Percentiles rank a stretch among this genome's conserved stretches.
Conservation (phyloP, 805 yeast species). For the Candida pini region DNA sequence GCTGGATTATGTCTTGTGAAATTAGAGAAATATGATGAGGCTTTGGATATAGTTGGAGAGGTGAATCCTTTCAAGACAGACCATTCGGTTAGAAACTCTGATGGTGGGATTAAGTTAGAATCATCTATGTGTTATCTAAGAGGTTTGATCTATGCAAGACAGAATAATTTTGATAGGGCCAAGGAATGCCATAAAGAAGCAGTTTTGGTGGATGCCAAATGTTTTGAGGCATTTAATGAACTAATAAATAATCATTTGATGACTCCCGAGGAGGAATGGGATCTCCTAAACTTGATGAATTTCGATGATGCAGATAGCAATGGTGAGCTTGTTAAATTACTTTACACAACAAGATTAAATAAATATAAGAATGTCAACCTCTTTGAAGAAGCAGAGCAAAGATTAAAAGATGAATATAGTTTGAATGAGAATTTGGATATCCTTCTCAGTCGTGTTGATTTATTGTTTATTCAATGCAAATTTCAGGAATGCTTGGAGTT, state of each 20-base stretch:
- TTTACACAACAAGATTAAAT: conserved; percentile 72
- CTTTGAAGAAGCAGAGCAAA: conserved; percentile 59
- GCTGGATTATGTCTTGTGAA: conserved; percentile 71
- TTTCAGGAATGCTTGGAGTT: conserved; percentile 69
- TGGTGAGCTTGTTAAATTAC: conserved; percentile 67
- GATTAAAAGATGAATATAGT: conserved; percentile 66
- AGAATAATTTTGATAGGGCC: conserved; percentile 79
- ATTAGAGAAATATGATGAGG: conserved; percentile 79
- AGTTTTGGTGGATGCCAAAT: conserved; percentile 78
- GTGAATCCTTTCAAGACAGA: conserved; percentile 58
- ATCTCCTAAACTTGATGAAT: conserved; percentile 54
- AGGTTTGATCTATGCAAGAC: conserved; percentile 77
- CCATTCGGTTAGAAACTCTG: conserved; percentile 39
- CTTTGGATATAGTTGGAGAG: conserved; percentile 80
- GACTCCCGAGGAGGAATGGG: conserved; percentile 87
- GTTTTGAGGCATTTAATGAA: conserved; percentile 88
- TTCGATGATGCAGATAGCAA: conserved; percentile 75
- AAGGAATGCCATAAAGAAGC: conserved; percentile 87
- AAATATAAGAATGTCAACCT: conserved; percentile 58
- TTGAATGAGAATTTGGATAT: conserved; percentile 68
- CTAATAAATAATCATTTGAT: conserved; percentile 65
- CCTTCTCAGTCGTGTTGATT: conserved; percentile 61
- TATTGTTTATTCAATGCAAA: conserved; percentile 66
- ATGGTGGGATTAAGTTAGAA: conserved; percentile 83
- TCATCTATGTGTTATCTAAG: conserved; percentile 82